Base-by-base conservation (phyloP, 164 flowering plant genomes). In the Kingdonia uniflora region DNA sequence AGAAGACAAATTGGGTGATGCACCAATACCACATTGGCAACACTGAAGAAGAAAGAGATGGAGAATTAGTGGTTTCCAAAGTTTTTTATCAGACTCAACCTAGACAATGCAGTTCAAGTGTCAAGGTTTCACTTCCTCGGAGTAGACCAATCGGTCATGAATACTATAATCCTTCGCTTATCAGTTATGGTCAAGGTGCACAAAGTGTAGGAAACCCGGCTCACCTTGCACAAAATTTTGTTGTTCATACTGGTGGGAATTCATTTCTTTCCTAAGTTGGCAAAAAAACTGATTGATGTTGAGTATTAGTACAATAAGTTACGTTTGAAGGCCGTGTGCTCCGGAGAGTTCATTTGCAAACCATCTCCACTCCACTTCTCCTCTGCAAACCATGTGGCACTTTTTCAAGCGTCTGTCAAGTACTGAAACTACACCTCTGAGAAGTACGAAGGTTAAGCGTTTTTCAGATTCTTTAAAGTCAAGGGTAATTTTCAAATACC, bases 1-100 rank as follows among this genome's bases (percentile, higher is more conserved):
- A 85, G 58, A 85, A 85, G 59, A 85, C 95, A 1, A 85, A 83
- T 51, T 85, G 95, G 95, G 90, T 85, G 2, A 85, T 83, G 95
- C 95, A 85, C 35, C 95, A 85, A 33, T 85, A 85, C 64, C 95
- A 85, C 44, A 63, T 85, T 1, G 95, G 95, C 22, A 63, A 65
- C 42, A 76, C 74, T 42, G 95, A 85, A 55, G 95, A 85, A 47
- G 95, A 85, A 63, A 83, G 74, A 59, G 95, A 85, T 33, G 95
- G 87, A 14, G 90, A 85, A 29, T 17, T 83, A 2, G 90, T 85
- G 21, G 78, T 79, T 12, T 85, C 95, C 0, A 85, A 85, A 43
- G 84, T 85, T 2, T 85, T 85, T 67, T 85, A 73, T 61, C 95
- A 85, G 61, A 82, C 87, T 10, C 95, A 85, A 52, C 94, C 94